Conservation (phyloP, 2,329 filamentous ascomycete species). For the Cercospora sp. region DNA sequence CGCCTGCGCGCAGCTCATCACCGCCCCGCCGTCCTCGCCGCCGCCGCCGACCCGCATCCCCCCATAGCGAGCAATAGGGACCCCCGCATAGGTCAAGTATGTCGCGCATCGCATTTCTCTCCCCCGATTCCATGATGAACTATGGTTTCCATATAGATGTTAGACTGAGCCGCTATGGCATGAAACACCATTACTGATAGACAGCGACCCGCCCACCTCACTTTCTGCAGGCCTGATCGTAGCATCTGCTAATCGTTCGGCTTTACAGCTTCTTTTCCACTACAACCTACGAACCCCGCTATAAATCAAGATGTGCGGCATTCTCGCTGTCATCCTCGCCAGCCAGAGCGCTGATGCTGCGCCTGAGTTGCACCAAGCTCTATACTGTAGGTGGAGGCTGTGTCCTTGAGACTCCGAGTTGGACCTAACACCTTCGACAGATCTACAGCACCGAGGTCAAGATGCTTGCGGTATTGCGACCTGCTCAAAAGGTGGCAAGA, state of each 20-base stretch:
- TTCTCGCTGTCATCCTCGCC: slow-evolving; percentile 52
- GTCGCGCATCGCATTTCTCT: slow-evolving; percentile 1
- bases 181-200: slow-evolving; percentile 22
- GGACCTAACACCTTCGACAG: slow-evolving; percentile 15
- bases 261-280: not conserved
- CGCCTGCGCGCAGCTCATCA: not conserved
- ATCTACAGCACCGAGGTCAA: slow-evolving; percentile 66
- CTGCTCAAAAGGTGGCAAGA: slow-evolving; percentile 71
- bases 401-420: not conserved
- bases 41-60: slow-evolving; percentile 3
- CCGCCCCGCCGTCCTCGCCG: not conserved
- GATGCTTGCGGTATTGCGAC: slow-evolving; percentile 85
- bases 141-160: slow-evolving; percentile 29
- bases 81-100: slow-evolving; percentile 4
- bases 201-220: not conserved
- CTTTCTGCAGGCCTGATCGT: not conserved
- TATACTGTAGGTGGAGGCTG: slow-evolving; percentile 32
- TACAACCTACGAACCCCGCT: slow-evolving; percentile 12
- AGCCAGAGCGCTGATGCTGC: slow-evolving; percentile 44
- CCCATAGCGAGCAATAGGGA: not conserved
- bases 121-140: slow-evolving; percentile 19
- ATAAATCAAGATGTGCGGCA: slow-evolving; percentile 50
- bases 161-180: slow-evolving; percentile 28
- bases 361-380: slow-evolving; percentile 42
- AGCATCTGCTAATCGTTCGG: slow-evolving; percentile 9